Conservation (phyloP, 345 rosid genomes). For the Aquilaria malaccensis region DNA sequence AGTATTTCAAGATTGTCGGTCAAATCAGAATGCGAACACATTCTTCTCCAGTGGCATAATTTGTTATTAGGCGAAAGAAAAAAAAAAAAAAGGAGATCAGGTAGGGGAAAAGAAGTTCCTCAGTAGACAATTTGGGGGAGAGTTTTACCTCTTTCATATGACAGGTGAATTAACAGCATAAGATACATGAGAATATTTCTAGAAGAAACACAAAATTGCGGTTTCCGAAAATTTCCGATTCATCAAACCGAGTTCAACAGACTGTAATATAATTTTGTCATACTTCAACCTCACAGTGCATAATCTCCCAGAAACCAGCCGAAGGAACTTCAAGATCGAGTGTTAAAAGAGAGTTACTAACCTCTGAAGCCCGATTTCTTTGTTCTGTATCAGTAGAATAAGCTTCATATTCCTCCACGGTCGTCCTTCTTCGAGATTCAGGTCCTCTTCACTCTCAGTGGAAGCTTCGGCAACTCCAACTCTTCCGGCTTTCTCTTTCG, state of each 20-base stretch:
- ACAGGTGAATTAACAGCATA: background rate
- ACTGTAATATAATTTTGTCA: background rate
- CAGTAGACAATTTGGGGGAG: too few species aligned
- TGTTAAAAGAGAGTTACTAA: slow-evolving; percentile 24
- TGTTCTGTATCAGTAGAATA: slow-evolving; percentile 47
- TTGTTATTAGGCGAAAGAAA: background rate
- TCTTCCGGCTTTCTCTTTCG: slow-evolving; percentile 15
- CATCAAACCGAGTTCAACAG: background rate
- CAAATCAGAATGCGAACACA: background rate
- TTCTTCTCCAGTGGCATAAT: background rate
- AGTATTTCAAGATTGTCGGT: slow-evolving; percentile 5
- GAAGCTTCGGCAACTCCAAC: slow-evolving; percentile 13
- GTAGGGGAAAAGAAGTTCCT: too few species aligned
- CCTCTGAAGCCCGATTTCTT: slow-evolving; percentile 42
- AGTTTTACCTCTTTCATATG: too few species aligned
- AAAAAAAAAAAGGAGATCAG: background rate
- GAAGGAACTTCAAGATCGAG: background rate
- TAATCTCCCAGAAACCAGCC: slow-evolving; percentile 4
- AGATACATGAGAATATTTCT: background rate
- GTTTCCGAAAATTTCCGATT: background rate
- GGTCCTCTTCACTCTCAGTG: slow-evolving; percentile 8
- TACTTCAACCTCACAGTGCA: background rate
- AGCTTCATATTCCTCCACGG: slow-evolving; percentile 79
- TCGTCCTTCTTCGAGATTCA: slow-evolving; percentile 22
- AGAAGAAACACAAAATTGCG: too few species aligned